Conservation (phyloP, 495 filamentous ascomycete species). For the Penicillium waksmanii region DNA sequence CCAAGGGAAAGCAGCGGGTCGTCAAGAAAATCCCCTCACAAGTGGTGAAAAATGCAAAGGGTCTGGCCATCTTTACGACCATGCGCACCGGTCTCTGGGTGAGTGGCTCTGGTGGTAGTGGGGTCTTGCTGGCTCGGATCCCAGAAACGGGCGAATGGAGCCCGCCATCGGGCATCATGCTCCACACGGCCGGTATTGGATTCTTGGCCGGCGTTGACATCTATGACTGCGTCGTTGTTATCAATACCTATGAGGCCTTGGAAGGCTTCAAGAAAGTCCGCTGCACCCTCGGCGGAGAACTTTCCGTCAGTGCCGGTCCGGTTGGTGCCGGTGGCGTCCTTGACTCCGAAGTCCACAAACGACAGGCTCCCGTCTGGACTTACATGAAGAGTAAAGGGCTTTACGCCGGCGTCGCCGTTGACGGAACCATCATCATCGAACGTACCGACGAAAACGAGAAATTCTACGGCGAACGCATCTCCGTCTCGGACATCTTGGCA, state of each 20-base stretch:
- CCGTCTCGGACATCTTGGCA: slow-evolving; percentile 78
- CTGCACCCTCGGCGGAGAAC: slow-evolving; percentile 76
- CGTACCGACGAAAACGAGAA: slow-evolving; percentile 86
- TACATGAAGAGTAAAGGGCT: slow-evolving; percentile 89
- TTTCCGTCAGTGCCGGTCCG: slow-evolving; percentile 77
- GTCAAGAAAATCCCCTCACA: slow-evolving; percentile 82
- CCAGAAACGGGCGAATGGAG: slow-evolving; percentile 83
- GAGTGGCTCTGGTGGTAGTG: slow-evolving; percentile 80
- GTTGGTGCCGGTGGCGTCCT: slow-evolving; percentile 73
- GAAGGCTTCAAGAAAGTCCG: slow-evolving; percentile 78
- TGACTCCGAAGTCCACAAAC: slow-evolving; percentile 73
- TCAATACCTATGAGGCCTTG: slow-evolving; percentile 80
- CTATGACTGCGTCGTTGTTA: slow-evolving; percentile 90
- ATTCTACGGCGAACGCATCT: slow-evolving; percentile 76
- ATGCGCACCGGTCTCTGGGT: slow-evolving; percentile 93
- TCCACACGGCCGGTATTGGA: slow-evolving; percentile 85
- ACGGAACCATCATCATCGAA: slow-evolving; percentile 84
- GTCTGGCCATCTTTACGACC: slow-evolving; percentile 87
- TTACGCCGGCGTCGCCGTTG: slow-evolving; percentile 78
- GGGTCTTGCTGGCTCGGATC: slow-evolving; percentile 76
- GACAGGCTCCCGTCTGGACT: slow-evolving; percentile 76
- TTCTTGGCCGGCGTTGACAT: slow-evolving; percentile 90
- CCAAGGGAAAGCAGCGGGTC: slow-evolving; percentile 68
- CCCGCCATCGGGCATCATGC: slow-evolving; percentile 81
- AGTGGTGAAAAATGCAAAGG: slow-evolving; percentile 84